Percentiles rank a stretch among this genome's conserved stretches.
These are phyloP conservation scores for Lathyrus aphaca DNA, from an alignment of 306 rosid genomes.

Conservation along the genomic window DNA sequence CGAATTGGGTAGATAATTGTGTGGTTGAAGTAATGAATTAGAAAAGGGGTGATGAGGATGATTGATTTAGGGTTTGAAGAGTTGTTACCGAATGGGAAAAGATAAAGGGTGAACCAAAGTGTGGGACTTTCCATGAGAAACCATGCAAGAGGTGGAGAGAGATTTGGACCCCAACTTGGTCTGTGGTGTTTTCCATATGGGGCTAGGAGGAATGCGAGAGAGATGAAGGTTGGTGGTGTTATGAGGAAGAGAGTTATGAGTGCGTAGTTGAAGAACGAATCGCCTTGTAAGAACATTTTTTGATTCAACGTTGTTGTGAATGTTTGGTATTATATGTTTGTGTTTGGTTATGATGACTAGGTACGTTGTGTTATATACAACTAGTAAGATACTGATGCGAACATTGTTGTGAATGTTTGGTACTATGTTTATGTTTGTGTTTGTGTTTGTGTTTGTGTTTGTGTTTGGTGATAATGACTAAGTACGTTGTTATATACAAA, in stretches of 20 bases:
- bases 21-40: slow-evolving; percentile 72
- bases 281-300: slow-evolving; percentile 49
- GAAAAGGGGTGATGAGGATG: slow-evolving; percentile 59
- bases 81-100: slow-evolving; percentile 65
- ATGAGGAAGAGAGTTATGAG: slow-evolving; percentile 55
- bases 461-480: too few relatives aligned
- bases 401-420: too few relatives aligned
- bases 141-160: slow-evolving; percentile 78
- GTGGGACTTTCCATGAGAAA: slow-evolving; percentile 89
- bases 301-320: too few relatives aligned
- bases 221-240: slow-evolving; percentile 64
- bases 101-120: slow-evolving; percentile 68
- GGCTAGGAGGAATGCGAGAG: slow-evolving; percentile 71
- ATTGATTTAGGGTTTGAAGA: slow-evolving; percentile 59
- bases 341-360: background rate
- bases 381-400: too few relatives aligned
- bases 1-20: slow-evolving; percentile 69
- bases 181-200: slow-evolving; percentile 83
- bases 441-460: too few relatives aligned
- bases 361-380: too few relatives aligned
- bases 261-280: slow-evolving; percentile 43
- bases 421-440: too few relatives aligned
- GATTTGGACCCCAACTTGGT: slow-evolving; percentile 80
- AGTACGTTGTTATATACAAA: too few relatives aligned
- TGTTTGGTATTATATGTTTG: background rate